Conservation (phyloP, 306 rosid genomes). For the Cucumis cinereus region DNA sequence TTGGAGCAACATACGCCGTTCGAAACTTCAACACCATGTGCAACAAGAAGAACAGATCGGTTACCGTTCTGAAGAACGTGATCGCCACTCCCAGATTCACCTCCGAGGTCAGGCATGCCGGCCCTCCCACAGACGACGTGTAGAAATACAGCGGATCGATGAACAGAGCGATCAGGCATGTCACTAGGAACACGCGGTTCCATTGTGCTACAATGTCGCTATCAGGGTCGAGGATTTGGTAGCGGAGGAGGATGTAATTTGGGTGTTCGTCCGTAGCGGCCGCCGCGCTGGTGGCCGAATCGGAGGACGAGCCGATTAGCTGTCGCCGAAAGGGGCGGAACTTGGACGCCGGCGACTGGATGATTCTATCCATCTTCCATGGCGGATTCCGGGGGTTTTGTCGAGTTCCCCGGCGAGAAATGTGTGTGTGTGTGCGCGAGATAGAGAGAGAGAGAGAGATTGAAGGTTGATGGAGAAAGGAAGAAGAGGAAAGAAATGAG, state of each 20-base stretch:
- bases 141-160: slow-evolving; percentile 75
- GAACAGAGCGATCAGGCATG: slow-evolving; percentile 58
- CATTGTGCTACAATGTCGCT: slow-evolving; percentile 62
- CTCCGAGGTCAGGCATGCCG: slow-evolving; percentile 46
- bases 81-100: slow-evolving; percentile 19
- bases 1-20: slow-evolving; percentile 73
- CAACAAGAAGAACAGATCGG: slow-evolving; percentile 62
- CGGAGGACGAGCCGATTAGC: background rate
- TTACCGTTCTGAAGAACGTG: slow-evolving; percentile 46
- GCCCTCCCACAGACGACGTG: slow-evolving; percentile 61
- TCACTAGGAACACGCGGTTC: slow-evolving; percentile 66
- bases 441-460: background rate
- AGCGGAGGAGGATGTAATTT: slow-evolving; percentile 46
- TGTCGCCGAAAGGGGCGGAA: slow-evolving; percentile 55
- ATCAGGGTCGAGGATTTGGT: slow-evolving; percentile 78
- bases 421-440: background rate
- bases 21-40: slow-evolving; percentile 78
- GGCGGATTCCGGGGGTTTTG: slow-evolving; percentile 57
- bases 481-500: background rate
- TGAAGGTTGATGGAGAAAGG: background rate
- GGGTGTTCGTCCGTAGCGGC: slow-evolving; percentile 33
- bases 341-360: slow-evolving; percentile 46
- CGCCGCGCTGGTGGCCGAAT: slow-evolving; percentile 5
- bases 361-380: slow-evolving; percentile 90
- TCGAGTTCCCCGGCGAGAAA: slow-evolving; percentile 54